These are phyloP conservation scores for Blastobotrys americana DNA, from an alignment of 805 yeast species.

Conservation along the genomic window DNA sequence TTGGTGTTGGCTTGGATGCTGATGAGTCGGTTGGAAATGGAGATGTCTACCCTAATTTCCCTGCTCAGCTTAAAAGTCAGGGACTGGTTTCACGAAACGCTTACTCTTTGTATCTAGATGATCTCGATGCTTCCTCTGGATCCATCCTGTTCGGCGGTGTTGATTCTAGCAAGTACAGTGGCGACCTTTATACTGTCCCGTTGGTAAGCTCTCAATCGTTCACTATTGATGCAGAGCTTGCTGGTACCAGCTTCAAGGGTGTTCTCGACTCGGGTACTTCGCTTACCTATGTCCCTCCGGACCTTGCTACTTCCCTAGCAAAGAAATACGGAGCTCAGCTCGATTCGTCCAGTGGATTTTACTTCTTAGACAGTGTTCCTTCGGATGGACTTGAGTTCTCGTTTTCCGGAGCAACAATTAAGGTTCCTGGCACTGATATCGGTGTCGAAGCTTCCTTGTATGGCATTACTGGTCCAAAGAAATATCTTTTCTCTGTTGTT, in stretches of 20 bases:
- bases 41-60: constrained; percentile 48
- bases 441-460: constrained; percentile 14
- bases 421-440: constrained; percentile 21
- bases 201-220: constrained; percentile 29
- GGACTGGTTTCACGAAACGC: constrained; percentile 49
- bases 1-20: constrained; percentile 25
- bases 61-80: constrained; percentile 44
- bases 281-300: constrained; percentile 12
- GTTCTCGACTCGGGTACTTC: constrained; percentile 17
- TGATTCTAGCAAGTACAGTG: constrained; percentile 37
- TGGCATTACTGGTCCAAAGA: constrained; percentile 9
- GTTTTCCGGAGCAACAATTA: constrained; percentile 19
- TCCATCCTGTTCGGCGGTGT: constrained; percentile 42
- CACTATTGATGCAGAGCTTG: constrained; percentile 12
- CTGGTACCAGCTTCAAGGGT: constrained; percentile 6
- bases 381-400: constrained; percentile 8
- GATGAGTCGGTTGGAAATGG: constrained; percentile 21
- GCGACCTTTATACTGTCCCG: constrained; percentile 36
- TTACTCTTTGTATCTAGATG: constrained; percentile 57
- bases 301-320: constrained; percentile 2
- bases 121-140: constrained; percentile 24
- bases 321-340: background rate
- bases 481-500: constrained; percentile 3
- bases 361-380: constrained; percentile 5
- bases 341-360: background rate